These are phyloP conservation scores for Neoscytalidium dimidiatum DNA, from an alignment of 2,329 filamentous ascomycete genomes.

Conservation along the genomic window DNA sequence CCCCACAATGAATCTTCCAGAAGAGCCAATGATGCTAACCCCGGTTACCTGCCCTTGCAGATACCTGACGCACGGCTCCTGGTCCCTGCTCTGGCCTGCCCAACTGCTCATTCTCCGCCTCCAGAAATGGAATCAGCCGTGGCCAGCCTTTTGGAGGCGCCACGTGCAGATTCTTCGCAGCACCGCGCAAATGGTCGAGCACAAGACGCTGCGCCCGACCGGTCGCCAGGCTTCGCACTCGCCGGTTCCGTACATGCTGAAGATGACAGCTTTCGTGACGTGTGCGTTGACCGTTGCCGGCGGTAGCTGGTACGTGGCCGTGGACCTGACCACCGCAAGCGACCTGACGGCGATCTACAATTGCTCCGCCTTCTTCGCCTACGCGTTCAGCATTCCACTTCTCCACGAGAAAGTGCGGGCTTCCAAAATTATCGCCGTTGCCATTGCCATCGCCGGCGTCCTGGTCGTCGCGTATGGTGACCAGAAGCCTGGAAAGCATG, in stretches of 20 bases:
- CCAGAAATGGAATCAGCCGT: constrained; percentile 76
- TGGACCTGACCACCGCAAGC: constrained; percentile 87
- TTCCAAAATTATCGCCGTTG: constrained; percentile 84
- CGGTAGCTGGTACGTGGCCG: constrained; percentile 92
- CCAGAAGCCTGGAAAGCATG: constrained; percentile 55
- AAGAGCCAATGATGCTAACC: background rate
- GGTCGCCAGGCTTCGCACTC: constrained; percentile 47
- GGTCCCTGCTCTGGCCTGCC: constrained; percentile 83
- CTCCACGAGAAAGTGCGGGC: constrained; percentile 80
- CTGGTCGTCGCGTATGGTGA: constrained; percentile 96
- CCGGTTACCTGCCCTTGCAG: constrained; percentile 35
- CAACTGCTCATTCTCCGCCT: constrained; percentile 80
- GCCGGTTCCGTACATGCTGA: constrained; percentile 73
- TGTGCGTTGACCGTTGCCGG: constrained; percentile 86
- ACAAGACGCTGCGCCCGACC: constrained; percentile 69
- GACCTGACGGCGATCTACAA: constrained; percentile 99
- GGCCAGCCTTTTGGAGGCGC: constrained; percentile 81
- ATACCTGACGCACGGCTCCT: constrained; percentile 92
- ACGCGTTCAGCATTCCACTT: constrained; percentile 91
- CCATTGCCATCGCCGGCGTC: constrained; percentile 84
- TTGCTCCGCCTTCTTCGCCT: constrained; percentile 97
- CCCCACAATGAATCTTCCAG: background rate
- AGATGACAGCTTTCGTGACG: constrained; percentile 80
- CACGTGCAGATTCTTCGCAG: constrained; percentile 64
- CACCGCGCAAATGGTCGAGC: constrained; percentile 83